Percentiles rank a stretch among this genome's conserved stretches.
Conservation (phyloP, 331 rosid species). For the Prunus yedoensis region DNA sequence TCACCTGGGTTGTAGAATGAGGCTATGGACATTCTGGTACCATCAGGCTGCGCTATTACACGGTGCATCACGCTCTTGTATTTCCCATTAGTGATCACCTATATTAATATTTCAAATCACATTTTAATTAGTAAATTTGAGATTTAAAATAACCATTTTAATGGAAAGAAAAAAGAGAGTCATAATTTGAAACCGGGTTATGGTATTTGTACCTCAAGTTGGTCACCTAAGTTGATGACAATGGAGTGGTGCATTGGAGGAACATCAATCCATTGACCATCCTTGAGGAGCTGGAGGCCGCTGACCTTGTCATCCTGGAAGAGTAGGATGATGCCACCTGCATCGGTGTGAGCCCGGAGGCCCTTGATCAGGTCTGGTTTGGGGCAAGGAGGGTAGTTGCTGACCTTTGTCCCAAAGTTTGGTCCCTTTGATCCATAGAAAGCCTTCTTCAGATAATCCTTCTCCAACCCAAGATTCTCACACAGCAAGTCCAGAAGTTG, state of each 20-base stretch:
- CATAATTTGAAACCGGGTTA: too few species aligned
- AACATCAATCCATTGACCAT: conserved; percentile 81
- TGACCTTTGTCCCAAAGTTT: conserved; percentile 86
- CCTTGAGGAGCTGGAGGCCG: conserved; percentile 95
- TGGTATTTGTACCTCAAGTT: too few species aligned
- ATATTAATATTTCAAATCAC: too few species aligned
- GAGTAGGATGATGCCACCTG: conserved; percentile 89
- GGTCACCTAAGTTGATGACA: conserved; percentile 96
- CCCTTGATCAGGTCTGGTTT: conserved; percentile 92
- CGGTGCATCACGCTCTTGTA: too few species aligned
- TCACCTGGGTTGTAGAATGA: too few species aligned
- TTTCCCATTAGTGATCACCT: too few species aligned
- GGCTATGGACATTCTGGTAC: too few species aligned
- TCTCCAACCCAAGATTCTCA: conserved; percentile 86
- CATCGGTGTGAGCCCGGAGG: conserved; percentile 93
- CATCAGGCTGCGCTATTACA: too few species aligned
- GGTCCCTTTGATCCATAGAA: conserved; percentile 87
- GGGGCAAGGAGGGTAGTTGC: too few species aligned
- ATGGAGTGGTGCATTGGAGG: conserved; percentile 97
- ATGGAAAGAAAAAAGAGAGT: too few species aligned
- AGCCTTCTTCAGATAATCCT: conserved; percentile 73
- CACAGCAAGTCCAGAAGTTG: conserved; percentile 72
- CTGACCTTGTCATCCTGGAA: conserved; percentile 97
- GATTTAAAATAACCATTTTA: too few species aligned
- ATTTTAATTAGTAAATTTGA: too few species aligned